Evolutionary conservation across 305 asterid species (phyloP).

Genomic region (Galium porrigens): DNA sequence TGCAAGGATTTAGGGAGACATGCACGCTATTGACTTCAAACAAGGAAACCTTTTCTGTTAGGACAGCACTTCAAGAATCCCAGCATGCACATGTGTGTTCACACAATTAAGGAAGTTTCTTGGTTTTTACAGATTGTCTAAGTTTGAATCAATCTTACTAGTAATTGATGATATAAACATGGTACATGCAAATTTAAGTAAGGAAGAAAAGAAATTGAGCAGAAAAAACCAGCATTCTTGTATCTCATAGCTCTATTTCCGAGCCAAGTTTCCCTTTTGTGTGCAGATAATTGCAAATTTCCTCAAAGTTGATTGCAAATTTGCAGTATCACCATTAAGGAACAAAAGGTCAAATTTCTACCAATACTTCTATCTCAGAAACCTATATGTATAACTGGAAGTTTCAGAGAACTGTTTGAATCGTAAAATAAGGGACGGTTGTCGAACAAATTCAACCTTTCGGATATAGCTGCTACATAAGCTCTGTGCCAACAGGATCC

Average conservation of each 20-base stretch:
- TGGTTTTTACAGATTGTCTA: background rate
- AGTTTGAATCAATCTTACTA: background rate
- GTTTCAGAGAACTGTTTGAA: background rate
- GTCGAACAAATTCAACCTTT: constrained; percentile 1
- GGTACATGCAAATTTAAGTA: background rate
- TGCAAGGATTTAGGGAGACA: background rate
- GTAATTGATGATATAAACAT: background rate
- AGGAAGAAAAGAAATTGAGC: background rate
- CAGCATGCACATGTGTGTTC: constrained; percentile 11
- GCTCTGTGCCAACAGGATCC: constrained; percentile 65
- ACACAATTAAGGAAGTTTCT: constrained; percentile 2
- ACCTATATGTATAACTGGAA: background rate
- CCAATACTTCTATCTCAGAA: background rate
- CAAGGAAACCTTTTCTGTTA: background rate
- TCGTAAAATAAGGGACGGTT: background rate
- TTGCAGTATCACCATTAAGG: too few relatives aligned
- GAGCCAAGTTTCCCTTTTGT: background rate
- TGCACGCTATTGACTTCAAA: constrained; percentile 14
- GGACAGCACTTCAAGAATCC: background rate
- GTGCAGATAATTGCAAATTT: too few relatives aligned
- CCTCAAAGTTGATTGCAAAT: too few relatives aligned
- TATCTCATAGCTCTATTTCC: background rate
- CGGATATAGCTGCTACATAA: constrained; percentile 32
- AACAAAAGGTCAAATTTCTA: background rate
- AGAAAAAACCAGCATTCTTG: background rate